Percentiles rank a stretch among this genome's conserved stretches.
These are phyloP conservation scores for Tricholoma saponaceum DNA, from an alignment of 768 basidiomycete genomes.

Conservation along the genomic window DNA sequence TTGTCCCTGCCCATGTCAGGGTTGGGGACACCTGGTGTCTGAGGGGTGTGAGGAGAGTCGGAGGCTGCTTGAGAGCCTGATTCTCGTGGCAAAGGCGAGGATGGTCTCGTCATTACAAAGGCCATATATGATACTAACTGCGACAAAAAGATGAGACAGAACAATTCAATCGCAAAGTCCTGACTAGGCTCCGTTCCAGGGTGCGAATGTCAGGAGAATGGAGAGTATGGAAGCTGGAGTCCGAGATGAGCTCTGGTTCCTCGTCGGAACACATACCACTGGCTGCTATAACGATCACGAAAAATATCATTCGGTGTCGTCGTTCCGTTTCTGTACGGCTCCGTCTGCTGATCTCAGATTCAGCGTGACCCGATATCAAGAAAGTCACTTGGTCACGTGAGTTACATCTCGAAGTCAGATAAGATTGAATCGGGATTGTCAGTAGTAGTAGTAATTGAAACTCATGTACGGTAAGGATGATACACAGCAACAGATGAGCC, in stretches of 20 bases:
- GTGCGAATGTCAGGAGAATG: not conserved
- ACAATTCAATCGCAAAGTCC: not conserved
- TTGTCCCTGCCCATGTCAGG: conserved; percentile 42
- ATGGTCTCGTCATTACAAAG: conserved; percentile 18
- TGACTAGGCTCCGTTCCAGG: not conserved
- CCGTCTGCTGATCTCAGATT: too few species aligned
- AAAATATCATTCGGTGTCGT: too few species aligned
- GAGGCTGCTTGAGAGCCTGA: conserved; percentile 10
- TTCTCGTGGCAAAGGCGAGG: conserved; percentile 8
- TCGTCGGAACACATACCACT: not conserved
- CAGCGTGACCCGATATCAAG: too few species aligned
- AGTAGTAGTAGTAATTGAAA: too few species aligned
- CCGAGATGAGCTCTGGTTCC: too few species aligned
- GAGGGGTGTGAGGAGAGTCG: conserved; percentile 5
- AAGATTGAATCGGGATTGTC: too few species aligned
- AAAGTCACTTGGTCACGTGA: too few species aligned
- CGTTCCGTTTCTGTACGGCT: too few species aligned
- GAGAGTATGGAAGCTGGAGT: not conserved
- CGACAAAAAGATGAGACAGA: conserved; percentile 1
- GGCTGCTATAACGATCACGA: too few species aligned
- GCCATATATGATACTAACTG: conserved; percentile 13
- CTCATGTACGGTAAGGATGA: too few species aligned
- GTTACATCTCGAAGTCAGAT: too few species aligned
- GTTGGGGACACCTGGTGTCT: conserved; percentile 4
- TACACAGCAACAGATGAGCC: too few species aligned